Evolutionary conservation across 371 early-diverging fungal genomes (phyloP), one percentile per base, ranked within the genome.

Genomic region (Coemansia sp.): DNA sequence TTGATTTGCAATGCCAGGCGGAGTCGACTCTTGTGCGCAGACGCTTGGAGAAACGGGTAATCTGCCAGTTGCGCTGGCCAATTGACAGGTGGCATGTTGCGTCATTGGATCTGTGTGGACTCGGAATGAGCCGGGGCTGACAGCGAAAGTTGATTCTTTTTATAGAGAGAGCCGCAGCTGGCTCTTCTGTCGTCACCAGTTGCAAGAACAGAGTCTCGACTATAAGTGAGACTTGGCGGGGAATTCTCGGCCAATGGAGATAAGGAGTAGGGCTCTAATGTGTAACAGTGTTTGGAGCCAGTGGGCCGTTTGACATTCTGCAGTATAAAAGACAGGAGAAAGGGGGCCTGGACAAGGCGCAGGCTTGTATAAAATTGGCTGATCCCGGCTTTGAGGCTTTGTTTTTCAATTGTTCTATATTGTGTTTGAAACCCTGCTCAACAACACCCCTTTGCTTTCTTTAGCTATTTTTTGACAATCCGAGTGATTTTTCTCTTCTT

Each of bases 221-320:
- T 9, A 32, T 0, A 32, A 32, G 32, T 32, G 9, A 32, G 32
- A 32, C 32, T 19, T 58, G 36, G n/a, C 60, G 60, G 60, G 48
- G 48, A 60, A 23, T 60, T 60, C 19, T 48, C 28, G 17, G 48
- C 60, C 60, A 60, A 46, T 60, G 26, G 28, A 24, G 23, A 58
- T 6, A 1, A 48, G 54, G 26, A 28, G 6, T 24, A 24, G 54
- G 24, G 24, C 28, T 4, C 4, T 15, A 21, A 17, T 21, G 54
- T 28, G 54, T 54, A 21, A 26, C 28, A 54, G 54, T 13, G 54
- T 26, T 13, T 4, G 26, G 11, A 41, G 41, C 15, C 4, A 41
- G 44, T 4, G 11, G 44, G n/a, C 12, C 4, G 13, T 28, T 28
- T 28, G 44, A 15, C 15, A 12, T 41, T 41, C n/a, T 41, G 44